phyloP scores from a whole-genome alignment of 768 basidiomycete species.

The Leccinum disarticulatum region DNA sequence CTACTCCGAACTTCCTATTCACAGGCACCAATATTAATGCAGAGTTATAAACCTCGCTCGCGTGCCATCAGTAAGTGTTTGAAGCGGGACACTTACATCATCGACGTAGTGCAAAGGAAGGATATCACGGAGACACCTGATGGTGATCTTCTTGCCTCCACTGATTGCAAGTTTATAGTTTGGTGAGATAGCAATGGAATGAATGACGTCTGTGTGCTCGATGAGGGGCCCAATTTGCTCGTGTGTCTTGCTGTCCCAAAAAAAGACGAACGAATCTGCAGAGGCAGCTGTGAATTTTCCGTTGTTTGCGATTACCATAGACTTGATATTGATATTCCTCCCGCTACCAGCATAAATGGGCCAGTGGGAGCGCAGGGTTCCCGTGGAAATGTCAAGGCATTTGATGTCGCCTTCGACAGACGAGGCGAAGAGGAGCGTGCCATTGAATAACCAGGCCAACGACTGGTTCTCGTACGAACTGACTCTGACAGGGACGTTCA shows the following conservation, averaged over 20 bases:
- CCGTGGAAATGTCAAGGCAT: conserved; percentile 4
- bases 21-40: not conserved
- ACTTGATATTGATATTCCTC: not conserved
- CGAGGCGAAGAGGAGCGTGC: conserved; percentile 6
- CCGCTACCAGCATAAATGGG: not conserved
- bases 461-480: conserved; percentile 12
- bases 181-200: conserved; percentile 12
- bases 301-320: conserved; percentile 10
- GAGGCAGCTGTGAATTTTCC: conserved; percentile 11
- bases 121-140: conserved; percentile 5
- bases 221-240: conserved; percentile 8
- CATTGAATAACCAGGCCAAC: conserved; percentile 7
- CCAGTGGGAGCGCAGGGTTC: not conserved
- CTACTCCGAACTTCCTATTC: not conserved
- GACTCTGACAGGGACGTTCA: conserved; percentile 10
- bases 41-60: not conserved
- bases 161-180: conserved; percentile 6
- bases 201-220: conserved; percentile 1
- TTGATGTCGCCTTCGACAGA: conserved; percentile 13
- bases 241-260: conserved; percentile 11
- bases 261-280: conserved; percentile 1
- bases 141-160: conserved; percentile 3
- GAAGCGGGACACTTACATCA: conserved; percentile 3
- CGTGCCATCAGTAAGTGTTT: too few species aligned
- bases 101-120: conserved; percentile 9